phyloP scores from a whole-genome alignment of 257 asterid genomes.

The Striga asiatica region DNA sequence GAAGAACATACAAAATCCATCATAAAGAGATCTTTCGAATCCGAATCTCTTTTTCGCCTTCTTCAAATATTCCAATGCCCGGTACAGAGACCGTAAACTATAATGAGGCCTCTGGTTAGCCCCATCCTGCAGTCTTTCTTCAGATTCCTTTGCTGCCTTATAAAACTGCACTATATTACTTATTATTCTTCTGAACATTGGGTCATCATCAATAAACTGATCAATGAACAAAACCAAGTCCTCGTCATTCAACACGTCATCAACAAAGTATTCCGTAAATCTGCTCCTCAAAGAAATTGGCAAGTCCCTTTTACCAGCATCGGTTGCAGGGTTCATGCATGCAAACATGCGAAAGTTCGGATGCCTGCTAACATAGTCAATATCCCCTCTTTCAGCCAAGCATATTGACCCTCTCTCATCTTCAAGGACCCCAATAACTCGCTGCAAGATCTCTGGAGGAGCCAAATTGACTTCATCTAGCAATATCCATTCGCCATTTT shows the following conservation, averaged over 20 bases:
- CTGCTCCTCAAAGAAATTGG: constrained; percentile 67
- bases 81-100: constrained; percentile 86
- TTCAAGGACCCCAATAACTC: constrained; percentile 83
- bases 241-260: constrained; percentile 73
- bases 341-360: constrained; percentile 78
- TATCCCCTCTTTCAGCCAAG: constrained; percentile 91
- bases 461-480: constrained; percentile 98
- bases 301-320: constrained; percentile 95
- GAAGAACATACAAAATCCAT: constrained; percentile 92
- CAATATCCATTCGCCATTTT: constrained; percentile 89
- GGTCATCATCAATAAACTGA: constrained; percentile 44
- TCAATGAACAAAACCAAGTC: constrained; percentile 64
- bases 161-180: constrained; percentile 54
- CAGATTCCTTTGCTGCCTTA: constrained; percentile 67
- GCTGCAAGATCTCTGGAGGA: constrained; percentile 94
- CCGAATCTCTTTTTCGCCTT: constrained; percentile 47
- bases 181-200: constrained; percentile 25
- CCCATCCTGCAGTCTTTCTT: constrained; percentile 92
- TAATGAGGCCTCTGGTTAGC: constrained; percentile 97
- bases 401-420: constrained; percentile 79
- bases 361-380: constrained; percentile 53
- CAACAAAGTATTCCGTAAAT: constrained; percentile 86
- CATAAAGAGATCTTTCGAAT: constrained; percentile 54
- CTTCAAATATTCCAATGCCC: constrained; percentile 65
- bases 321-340: constrained; percentile 99